phyloP scores from a whole-genome alignment of 2,329 filamentous ascomycete species.

The Monilinia fructicola region DNA sequence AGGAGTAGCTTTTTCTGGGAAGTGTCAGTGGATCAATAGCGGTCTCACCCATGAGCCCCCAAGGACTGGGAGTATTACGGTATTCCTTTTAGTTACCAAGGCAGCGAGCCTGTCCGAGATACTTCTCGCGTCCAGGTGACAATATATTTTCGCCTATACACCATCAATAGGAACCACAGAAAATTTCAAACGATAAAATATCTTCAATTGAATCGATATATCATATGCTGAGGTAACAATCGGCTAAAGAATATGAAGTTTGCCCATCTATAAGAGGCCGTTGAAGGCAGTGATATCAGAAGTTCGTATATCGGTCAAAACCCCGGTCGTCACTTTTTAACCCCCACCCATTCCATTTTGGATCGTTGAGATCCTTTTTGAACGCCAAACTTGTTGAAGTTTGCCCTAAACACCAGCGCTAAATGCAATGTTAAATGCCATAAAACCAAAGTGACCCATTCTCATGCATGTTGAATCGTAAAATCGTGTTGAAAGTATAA shows the following conservation, averaged over 20 bases:
- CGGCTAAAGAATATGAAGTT: not conserved
- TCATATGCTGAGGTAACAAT: not conserved
- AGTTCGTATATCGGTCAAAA: slow-evolving; percentile 20
- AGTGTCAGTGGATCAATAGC: too few species aligned
- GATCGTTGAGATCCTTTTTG: slow-evolving; percentile 39
- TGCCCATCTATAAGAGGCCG: slow-evolving; percentile 24
- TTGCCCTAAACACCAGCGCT: slow-evolving; percentile 39
- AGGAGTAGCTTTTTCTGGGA: too few species aligned
- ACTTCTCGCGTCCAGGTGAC: not conserved
- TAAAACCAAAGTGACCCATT: slow-evolving; percentile 24
- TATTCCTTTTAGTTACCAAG: not conserved
- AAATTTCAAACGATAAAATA: not conserved
- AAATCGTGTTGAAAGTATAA: slow-evolving; percentile 34
- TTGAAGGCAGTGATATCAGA: slow-evolving; percentile 24
- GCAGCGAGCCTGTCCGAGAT: not conserved
- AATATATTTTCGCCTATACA: not conserved
- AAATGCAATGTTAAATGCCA: slow-evolving; percentile 37
- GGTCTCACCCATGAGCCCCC: too few species aligned
- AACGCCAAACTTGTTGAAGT: slow-evolving; percentile 43
- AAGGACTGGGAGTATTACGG: too few species aligned
- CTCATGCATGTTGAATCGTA: slow-evolving; percentile 40
- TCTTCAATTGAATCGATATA: slow-evolving; percentile 10
- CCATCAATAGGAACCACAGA: not conserved
- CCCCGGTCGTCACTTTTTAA: slow-evolving; percentile 14
- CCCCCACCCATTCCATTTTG: slow-evolving; percentile 16